Base-by-base conservation (phyloP, 202 grass and related monocot species). In the Musa balbisiana region DNA sequence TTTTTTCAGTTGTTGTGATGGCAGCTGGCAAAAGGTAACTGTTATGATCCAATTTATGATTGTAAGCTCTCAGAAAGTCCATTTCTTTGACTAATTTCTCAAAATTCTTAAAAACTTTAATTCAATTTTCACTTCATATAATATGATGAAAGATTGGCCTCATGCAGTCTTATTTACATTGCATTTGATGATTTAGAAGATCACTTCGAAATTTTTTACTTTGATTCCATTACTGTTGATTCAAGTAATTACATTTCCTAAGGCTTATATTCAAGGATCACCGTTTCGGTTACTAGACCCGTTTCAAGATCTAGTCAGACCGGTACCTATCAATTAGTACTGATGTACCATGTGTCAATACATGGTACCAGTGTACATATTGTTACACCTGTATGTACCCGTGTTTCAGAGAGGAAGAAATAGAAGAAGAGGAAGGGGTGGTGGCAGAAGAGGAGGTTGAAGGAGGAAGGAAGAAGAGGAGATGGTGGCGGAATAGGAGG, bases 11-110 rank as follows among this genome's bases (percentile, higher is more conserved):
- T 98, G 88, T 81, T 98, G 94, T 82, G 87, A 98, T 67, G 90
- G 86, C 73, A 93, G 73, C 72, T 98, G 94, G 94, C 94, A 93
- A 84, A 98, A 93, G 88, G 94, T 98, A 89, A 54, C 11, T 51
- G 58, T 21, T 58, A 43, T 14, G 63, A 26, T 69, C 73, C 52
- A 76, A 16, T 52, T 81, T 74, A 49, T 27, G 8, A 70, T 51
- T 20, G 17, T 70, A 51, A 70, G 19, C 33, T 70, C 51, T 70
- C 2, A 65, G 11, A 27, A 3, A 21, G 49, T 82, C 55, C 52
- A 68, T 11, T 73, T 24, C 2, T 60, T 73, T 69, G 8, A 15
- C 52, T 64, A 63, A 23, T 76, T 64, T 50, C 11, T 64, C 16
- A 60, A 20, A 60, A 10, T 19, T 60, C 1, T 60, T 60, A 6